A percentile compares a stretch with the other conserved stretches of the same genome.
These are phyloP conservation scores for Niebla homalea DNA, from an alignment of 495 filamentous ascomycete genomes.

Conservation along the genomic window DNA sequence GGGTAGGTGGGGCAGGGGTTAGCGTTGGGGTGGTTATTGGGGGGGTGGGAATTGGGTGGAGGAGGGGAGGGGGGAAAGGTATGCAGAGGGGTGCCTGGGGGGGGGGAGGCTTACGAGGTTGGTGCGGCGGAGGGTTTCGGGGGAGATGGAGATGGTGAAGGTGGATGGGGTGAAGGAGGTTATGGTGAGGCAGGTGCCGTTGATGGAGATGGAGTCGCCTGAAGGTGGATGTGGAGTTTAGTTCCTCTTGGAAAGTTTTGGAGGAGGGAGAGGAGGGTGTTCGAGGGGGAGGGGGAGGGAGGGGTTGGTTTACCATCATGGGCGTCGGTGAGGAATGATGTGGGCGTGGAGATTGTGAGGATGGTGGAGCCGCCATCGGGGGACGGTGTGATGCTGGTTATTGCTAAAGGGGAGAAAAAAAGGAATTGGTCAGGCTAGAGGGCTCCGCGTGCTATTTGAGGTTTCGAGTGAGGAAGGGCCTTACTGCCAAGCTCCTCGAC, in stretches of 20 bases:
- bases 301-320: constrained; percentile 32
- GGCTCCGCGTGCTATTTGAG: neutral
- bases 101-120: constrained; percentile 60
- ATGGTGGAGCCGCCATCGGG: constrained; percentile 67
- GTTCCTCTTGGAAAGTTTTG: constrained; percentile 46
- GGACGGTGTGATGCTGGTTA: constrained; percentile 62
- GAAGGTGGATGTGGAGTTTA: constrained; percentile 59
- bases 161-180: constrained; percentile 52
- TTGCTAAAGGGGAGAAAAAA: constrained; percentile 39
- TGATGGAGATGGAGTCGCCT: constrained; percentile 12
- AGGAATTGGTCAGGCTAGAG: constrained; percentile 3
- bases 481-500: constrained; percentile 90
- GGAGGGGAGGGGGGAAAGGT: too few species aligned
- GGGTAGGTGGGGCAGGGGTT: too few species aligned
- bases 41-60: too few species aligned
- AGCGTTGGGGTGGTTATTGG: too few species aligned
- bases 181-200: constrained; percentile 79
- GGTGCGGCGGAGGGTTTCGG: constrained; percentile 91
- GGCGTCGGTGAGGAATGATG: constrained; percentile 63
- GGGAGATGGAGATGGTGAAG: constrained; percentile 92
- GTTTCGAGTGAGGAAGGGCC: too few species aligned
- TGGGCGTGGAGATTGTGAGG: constrained; percentile 68
- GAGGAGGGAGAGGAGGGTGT: too few species aligned
- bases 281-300: too few species aligned
- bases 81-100: too few species aligned